These are phyloP conservation scores for Colletotrichum sp. DNA, from an alignment of 2,329 filamentous ascomycete genomes.

Conservation along the genomic window DNA sequence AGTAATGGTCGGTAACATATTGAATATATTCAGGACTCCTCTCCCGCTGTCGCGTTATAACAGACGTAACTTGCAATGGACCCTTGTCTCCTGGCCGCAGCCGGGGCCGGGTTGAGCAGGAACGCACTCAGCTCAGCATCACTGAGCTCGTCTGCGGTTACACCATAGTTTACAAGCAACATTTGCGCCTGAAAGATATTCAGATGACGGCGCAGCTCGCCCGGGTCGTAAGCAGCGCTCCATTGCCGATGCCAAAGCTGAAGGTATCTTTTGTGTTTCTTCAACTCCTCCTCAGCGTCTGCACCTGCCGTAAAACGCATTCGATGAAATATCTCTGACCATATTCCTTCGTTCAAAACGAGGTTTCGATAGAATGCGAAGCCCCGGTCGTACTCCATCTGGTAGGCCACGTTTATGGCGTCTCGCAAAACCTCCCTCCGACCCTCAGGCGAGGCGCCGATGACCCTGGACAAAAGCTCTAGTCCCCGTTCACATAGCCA, in stretches of 20 bases:
- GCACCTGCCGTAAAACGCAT: not conserved
- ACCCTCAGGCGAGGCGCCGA: not conserved
- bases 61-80: not conserved
- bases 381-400: accelerated
- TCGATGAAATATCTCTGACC: not conserved
- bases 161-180: not conserved
- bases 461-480: not conserved
- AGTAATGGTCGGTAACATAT: not conserved
- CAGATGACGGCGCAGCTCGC: not conserved
- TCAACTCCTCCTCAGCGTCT: not conserved
- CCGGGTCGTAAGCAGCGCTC: not conserved
- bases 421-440: not conserved
- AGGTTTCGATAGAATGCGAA: accelerated
- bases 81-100: not conserved
- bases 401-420: not conserved
- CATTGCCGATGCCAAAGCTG: not conserved
- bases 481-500: not conserved
- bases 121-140: not conserved
- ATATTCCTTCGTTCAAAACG: not conserved
- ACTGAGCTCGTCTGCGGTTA: not conserved
- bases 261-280: not conserved
- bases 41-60: not conserved
- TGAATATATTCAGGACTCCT: not conserved
- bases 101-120: not conserved
- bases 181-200: not conserved